These are phyloP conservation scores for Cyanidioschyzon merolae DNA, from an alignment of 23 red algal species.

Conservation along the genomic window DNA sequence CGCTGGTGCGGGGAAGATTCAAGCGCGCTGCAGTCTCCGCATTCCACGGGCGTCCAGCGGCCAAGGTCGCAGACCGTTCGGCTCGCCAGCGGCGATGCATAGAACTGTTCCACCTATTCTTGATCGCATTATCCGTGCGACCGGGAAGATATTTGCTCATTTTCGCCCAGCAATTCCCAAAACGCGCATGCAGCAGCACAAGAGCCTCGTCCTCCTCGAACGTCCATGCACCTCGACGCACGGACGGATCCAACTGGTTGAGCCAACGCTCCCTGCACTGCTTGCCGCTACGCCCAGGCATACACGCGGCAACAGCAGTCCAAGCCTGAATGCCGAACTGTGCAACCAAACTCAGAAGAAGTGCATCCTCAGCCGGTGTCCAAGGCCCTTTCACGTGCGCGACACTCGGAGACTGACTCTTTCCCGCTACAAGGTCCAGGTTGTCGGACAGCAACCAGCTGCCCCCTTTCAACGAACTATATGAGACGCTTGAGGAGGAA, in stretches of 20 bases:
- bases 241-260: slow-evolving; percentile 76
- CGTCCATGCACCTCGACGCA: slow-evolving; percentile 66
- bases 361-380: slow-evolving; percentile 56
- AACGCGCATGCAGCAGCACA: slow-evolving; percentile 33
- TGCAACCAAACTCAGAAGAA: slow-evolving; percentile 36
- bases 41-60: slow-evolving; percentile 4
- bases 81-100: slow-evolving; percentile 17
- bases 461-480: background rate
- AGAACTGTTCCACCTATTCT: slow-evolving; percentile 91
- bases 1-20: background rate
- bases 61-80: background rate
- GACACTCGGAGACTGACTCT: slow-evolving; percentile 10
- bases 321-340: slow-evolving; percentile 45
- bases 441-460: background rate
- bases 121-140: slow-evolving; percentile 87
- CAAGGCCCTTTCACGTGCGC: slow-evolving; percentile 45
- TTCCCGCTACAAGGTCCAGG: background rate
- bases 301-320: slow-evolving; percentile 45
- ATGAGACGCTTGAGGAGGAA: no score
- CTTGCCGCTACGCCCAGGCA: slow-evolving; percentile 75
- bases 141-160: slow-evolving; percentile 70
- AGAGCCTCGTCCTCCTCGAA: slow-evolving; percentile 59
- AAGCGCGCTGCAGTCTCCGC: background rate
- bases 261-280: slow-evolving; percentile 91
- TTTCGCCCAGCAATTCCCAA: slow-evolving; percentile 82